Base-by-base conservation (phyloP, 305 asterid species). In the Rubia peregrina region DNA sequence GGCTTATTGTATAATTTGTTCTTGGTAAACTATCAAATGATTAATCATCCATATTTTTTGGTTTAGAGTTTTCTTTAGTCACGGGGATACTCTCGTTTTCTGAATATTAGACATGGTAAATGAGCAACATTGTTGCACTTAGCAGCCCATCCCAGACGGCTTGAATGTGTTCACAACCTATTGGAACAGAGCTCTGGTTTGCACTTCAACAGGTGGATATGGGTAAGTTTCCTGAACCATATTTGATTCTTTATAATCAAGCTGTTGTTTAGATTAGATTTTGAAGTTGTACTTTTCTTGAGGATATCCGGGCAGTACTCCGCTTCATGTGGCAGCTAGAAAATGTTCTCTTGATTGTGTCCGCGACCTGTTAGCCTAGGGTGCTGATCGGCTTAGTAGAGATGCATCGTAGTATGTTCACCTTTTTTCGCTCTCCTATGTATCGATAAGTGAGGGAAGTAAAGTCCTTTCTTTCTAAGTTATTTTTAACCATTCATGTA, bases 91-190 rank as follows among this genome's bases (percentile, higher is more conserved):
- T 81, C 98, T 1, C 89, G 91, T 16, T 94, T 94, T 74, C 98
- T 91, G 79, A 94, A 90, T 82, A 86, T 91, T 69, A 88, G 96
- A 81, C 98, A 94, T 82, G 85, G 90, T 40, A 94, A 88, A 80
- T 98, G 99, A 48, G 98, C 99, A 66, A 91, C 99, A 0, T 97
- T 98, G 19, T 82, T 94, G 87, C 99, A 94, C 78, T 84, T 94
- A 79, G 96, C 99, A 13, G 84, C 98, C 44, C 95, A 97, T 74
- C 97, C 87, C 77, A 86, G 83, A 73, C 86, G 89, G 70, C 80
- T 97, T 60, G 85, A 81, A 51, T 91, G 98, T 77, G 96, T 90
- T 69, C 95, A 87, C 74, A 71, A 78, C 30, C 82, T 94, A 81
- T 75, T 94, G 81, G 95, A 91, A 76, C 68, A 98, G 98, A 71